A percentile compares a stretch with the other conserved stretches of the same genome.
Evolutionary conservation across 192 early-diverging fungal genomes (phyloP).

Genomic region (Gamsiella multidivaricata): DNA sequence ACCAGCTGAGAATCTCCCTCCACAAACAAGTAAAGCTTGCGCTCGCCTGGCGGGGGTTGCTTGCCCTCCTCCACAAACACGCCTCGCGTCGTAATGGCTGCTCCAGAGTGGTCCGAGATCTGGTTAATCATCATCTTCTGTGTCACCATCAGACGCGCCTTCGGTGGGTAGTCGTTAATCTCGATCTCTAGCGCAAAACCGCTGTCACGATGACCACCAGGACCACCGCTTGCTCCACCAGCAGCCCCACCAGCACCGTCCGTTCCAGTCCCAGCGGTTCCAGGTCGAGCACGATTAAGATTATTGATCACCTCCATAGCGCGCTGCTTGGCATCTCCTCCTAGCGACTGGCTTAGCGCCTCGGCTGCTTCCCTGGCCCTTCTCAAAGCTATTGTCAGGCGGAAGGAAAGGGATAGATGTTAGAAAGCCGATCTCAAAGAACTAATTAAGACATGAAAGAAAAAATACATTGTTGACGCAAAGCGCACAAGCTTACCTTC

Average conservation of each 20-base stretch:
- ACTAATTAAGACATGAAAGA: too few relatives aligned
- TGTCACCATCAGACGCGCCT: constrained; percentile 95
- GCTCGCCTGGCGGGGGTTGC: constrained; percentile 76
- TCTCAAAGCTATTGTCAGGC: constrained; percentile 14
- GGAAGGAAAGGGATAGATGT: neutral
- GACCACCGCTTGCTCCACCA: constrained; percentile 55
- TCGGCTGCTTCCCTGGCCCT: constrained; percentile 53
- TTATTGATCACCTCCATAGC: constrained; percentile 50
- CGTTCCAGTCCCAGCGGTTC: constrained; percentile 68
- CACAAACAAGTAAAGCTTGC: constrained; percentile 95
- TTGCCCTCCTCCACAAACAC: constrained; percentile 90
- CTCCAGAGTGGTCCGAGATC: constrained; percentile 92
- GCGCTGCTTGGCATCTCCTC: constrained; percentile 39
- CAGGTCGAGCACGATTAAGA: constrained; percentile 49
- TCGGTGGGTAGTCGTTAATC: constrained; percentile 98
- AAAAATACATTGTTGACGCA: too few relatives aligned
- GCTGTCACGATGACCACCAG: constrained; percentile 53
- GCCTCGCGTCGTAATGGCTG: constrained; percentile 96
- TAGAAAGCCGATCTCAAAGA: neutral
- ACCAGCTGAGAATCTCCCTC: constrained; percentile 91
- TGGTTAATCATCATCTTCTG: constrained; percentile 89
- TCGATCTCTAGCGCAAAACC: constrained; percentile 87
- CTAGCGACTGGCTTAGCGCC: constrained; percentile 19
- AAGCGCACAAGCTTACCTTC: constrained; percentile 36
- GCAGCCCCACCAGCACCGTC: constrained; percentile 66